Evolutionary conservation across 305 asterid species (phyloP).

Genomic region (Solanum hybrid): DNA sequence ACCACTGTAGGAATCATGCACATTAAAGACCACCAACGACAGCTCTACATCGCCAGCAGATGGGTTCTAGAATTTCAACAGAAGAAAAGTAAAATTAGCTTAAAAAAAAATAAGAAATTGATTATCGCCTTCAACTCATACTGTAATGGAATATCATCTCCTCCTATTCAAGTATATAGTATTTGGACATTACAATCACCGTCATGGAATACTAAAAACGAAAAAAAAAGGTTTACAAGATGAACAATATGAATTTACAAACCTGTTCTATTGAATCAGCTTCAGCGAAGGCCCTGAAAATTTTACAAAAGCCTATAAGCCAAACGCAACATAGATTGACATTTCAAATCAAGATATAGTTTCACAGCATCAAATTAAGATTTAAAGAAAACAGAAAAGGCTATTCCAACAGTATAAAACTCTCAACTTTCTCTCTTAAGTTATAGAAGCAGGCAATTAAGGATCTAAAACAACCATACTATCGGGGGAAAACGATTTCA

Average conservation of each 20-base stretch:
- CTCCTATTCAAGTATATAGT: not conserved
- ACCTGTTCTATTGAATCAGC: slow-evolving; percentile 55
- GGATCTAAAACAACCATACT: not conserved
- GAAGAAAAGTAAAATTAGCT: not conserved
- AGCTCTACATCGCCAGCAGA: slow-evolving; percentile 37
- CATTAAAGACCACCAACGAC: slow-evolving; percentile 57
- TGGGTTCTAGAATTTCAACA: slow-evolving; percentile 38
- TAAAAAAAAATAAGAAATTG: not conserved
- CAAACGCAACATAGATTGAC: not conserved
- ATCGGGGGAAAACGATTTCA: not conserved
- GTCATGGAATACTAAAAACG: not conserved
- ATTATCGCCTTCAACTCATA: not conserved
- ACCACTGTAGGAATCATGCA: slow-evolving; percentile 66
- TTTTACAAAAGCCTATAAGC: not conserved
- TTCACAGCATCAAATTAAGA: not conserved
- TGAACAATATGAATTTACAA: slow-evolving; percentile 5
- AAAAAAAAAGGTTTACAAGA: not conserved
- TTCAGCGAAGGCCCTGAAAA: slow-evolving; percentile 51
- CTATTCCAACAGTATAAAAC: not conserved
- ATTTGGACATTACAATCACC: not conserved
- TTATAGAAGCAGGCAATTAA: not conserved
- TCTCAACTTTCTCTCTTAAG: not conserved
- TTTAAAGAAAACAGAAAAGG: not conserved
- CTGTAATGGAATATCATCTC: not conserved
- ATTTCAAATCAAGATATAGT: not conserved